These are phyloP conservation scores for Crucibulum laeve DNA, from an alignment of 768 basidiomycete species.

Conservation along the genomic window DNA sequence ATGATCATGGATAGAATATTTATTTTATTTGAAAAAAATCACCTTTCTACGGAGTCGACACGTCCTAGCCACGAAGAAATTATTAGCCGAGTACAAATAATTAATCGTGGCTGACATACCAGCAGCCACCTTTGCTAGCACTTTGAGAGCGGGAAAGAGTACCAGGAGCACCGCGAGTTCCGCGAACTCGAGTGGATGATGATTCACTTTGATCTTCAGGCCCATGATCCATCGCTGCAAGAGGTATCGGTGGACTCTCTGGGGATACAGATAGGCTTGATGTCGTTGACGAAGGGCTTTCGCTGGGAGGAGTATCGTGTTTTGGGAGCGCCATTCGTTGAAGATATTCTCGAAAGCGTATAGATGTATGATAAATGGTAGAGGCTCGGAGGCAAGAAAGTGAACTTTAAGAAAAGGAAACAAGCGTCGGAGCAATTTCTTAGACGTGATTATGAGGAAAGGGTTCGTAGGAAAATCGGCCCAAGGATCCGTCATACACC, in stretches of 20 bases:
- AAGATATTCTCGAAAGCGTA: slow-evolving; percentile 16
- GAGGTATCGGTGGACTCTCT: slow-evolving; percentile 34
- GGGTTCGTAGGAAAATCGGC: slow-evolving; percentile 30
- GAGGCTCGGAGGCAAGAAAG: no score
- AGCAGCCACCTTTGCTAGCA: slow-evolving; percentile 73
- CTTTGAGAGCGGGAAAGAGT: slow-evolving; percentile 47
- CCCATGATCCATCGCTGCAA: slow-evolving; percentile 9
- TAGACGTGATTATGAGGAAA: slow-evolving; percentile 29
- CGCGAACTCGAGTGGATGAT: slow-evolving; percentile 25
- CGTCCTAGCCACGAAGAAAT: slow-evolving; percentile 47
- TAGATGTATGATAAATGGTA: slow-evolving; percentile 18
- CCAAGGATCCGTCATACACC: slow-evolving; percentile 22
- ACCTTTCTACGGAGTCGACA: slow-evolving; percentile 83
- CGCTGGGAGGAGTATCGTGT: slow-evolving; percentile 43
- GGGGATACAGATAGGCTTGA: slow-evolving; percentile 44
- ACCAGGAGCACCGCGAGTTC: slow-evolving; percentile 44
- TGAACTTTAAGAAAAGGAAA: slow-evolving; percentile 22
- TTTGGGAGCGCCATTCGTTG: slow-evolving; percentile 46
- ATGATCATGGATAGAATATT: neutral
- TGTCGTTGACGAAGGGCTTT: slow-evolving; percentile 43
- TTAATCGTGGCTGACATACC: no score
- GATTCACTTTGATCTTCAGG: slow-evolving; percentile 15
- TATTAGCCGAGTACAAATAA: slow-evolving; percentile 8
- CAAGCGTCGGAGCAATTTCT: slow-evolving; percentile 30
- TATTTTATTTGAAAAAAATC: slow-evolving; percentile 11